These are phyloP conservation scores for Colletotrichum kahawae DNA, from an alignment of 2,329 filamentous ascomycete genomes.

Conservation along the genomic window DNA sequence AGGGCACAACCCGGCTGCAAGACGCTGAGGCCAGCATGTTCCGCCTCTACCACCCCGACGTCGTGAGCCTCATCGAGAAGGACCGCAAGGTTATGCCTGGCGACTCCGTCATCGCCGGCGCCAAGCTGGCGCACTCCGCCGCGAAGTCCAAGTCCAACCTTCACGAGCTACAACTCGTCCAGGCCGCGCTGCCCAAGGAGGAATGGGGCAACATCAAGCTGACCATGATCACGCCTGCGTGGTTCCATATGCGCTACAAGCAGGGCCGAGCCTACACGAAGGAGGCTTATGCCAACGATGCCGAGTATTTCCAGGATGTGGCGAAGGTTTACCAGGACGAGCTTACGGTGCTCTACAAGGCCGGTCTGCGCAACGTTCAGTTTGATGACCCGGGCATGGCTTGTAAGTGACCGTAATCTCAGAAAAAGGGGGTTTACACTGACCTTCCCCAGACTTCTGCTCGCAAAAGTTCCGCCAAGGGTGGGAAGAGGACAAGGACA, in stretches of 20 bases:
- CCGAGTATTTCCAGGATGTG: conserved; percentile 68
- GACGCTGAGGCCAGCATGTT: conserved; percentile 58
- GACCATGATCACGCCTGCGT: conserved; percentile 59
- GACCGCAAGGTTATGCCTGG: conserved; percentile 61
- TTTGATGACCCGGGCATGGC: conserved; percentile 72
- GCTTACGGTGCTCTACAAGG: conserved; percentile 64
- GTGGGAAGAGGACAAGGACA: conserved; percentile 71
- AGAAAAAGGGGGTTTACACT: background rate
- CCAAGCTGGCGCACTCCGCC: conserved; percentile 50
- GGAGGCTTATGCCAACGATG: conserved; percentile 28
- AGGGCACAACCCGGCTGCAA: conserved; percentile 51
- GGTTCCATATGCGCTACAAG: conserved; percentile 41
- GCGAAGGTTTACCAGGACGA: conserved; percentile 71
- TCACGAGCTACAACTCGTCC: conserved; percentile 53
- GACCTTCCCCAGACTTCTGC: conserved; percentile 65
- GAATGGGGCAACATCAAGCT: conserved; percentile 58
- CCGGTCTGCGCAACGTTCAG: conserved; percentile 69
- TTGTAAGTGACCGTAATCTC: conserved; percentile 50
- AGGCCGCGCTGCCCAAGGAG: conserved; percentile 49
- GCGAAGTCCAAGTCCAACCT: conserved; percentile 50
- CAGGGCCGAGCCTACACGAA: conserved; percentile 28
- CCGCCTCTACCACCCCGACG: conserved; percentile 59
- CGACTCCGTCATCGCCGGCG: conserved; percentile 57
- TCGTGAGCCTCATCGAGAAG: conserved; percentile 57
- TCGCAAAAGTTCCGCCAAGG: conserved; percentile 73